Conservation (phyloP, 1,284 basidiomycete species). For the Austroboletus novae-zelandiae region DNA sequence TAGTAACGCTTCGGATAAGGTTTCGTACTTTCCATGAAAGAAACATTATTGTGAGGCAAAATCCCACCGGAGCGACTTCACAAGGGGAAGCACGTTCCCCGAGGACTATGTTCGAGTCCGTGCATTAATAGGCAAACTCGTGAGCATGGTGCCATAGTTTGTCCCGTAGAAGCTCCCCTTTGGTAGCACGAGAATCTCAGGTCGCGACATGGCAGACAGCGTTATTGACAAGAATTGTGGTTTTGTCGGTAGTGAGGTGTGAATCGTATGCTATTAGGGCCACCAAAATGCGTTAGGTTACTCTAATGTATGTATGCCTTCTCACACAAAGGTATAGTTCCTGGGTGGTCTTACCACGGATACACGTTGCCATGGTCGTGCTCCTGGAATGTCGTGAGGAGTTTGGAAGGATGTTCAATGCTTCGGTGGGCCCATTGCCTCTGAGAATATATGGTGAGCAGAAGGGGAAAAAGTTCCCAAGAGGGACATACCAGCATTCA, state of each 20-base stretch:
- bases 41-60: slow-evolving; percentile 18
- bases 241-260: not conserved
- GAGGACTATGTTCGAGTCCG: not conserved
- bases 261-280: slow-evolving; percentile 17
- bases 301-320: slow-evolving; percentile 17
- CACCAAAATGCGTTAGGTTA: slow-evolving; percentile 9
- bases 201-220: not conserved
- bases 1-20: slow-evolving; percentile 1
- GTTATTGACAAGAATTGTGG: not conserved
- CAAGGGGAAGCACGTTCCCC: not conserved
- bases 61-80: slow-evolving; percentile 27
- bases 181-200: not conserved
- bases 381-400: not conserved
- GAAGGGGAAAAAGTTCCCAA: not conserved
- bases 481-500: slow-evolving; percentile 73
- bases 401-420: slow-evolving; percentile 18
- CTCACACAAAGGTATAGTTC: slow-evolving; percentile 12
- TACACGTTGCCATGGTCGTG: slow-evolving; percentile 1
- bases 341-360: slow-evolving; percentile 13
- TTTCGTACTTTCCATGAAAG: not conserved
- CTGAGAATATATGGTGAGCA: slow-evolving; percentile 15
- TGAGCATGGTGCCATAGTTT: not conserved
- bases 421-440: slow-evolving; percentile 33
- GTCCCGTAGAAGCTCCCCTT: not conserved
- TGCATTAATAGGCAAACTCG: not conserved